Base-by-base conservation (phyloP, 495 filamentous ascomycete genomes). In the Penicillium turbatum region DNA sequence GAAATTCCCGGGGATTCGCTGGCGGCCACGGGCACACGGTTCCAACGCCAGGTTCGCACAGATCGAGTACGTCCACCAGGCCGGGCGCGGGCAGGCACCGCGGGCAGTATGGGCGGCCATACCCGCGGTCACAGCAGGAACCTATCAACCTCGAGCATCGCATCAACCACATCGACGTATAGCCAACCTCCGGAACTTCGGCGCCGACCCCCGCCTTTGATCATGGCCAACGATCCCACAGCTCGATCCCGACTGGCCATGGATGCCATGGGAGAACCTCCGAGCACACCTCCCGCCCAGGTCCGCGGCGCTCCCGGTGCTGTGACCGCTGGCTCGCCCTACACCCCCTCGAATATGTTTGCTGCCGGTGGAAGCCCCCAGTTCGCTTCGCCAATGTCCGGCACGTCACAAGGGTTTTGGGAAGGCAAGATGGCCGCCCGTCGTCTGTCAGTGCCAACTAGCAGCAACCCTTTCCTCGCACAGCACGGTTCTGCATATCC, bases 1-100 rank as follows among this genome's bases (percentile, higher is more conserved):
- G 92, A 96, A 43, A 98, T 97, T 16, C 93, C 93, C 3, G 82
- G 82, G 13, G 90, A 95, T 68, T 97, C 95, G 7, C 79, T 97
- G 10, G 95, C 93, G 6, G 95, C 95, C 36, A 96, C 91, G 5
- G 90, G 92, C 15, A 95, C 91, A 24, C 76, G 92, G 19, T 97
- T 96, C 65, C 92, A 97, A 66, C 81, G 95, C 56, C 95, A 97
- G 72, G 89, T 96, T 45, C 82, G 92, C 50, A 96, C 91, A 5
- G 85, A 88, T 48, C 76, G 84, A n/a, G 81, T 95, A 30, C 82
- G 91, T 34, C 87, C 88, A 31, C 84, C 79, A 27, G 81, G 80
- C 41, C 79, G 91, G 43, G 83, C 88, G 15, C 79, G 91, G 47
- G 86, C 90, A 26, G 82, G 86, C 9, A 96, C 91, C 5, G 80